A percentile compares a stretch with the other conserved stretches of the same genome.
Evolutionary conservation across 306 rosid species (phyloP).

Genomic region (Vigna nakashimae): DNA sequence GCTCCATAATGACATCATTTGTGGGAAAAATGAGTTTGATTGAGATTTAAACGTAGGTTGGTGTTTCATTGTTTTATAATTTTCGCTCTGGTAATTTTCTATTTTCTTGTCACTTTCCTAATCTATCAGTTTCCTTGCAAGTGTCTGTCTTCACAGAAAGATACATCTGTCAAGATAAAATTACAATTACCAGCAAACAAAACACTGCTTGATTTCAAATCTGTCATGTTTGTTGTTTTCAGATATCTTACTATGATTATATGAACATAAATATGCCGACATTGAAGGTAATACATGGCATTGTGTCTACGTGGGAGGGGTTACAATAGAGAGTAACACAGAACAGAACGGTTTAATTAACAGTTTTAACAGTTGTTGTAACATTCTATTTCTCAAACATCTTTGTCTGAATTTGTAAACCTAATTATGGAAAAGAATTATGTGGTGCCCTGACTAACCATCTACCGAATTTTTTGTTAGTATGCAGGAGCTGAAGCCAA

Average conservation of each 20-base stretch:
- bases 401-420: slow-evolving; percentile 5
- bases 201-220: background rate
- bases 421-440: slow-evolving; percentile 27
- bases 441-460: background rate
- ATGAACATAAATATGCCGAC: background rate
- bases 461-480: background rate
- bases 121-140: background rate
- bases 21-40: slow-evolving; percentile 10
- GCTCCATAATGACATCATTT: slow-evolving; percentile 52
- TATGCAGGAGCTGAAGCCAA: background rate
- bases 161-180: too few species aligned
- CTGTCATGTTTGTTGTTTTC: background rate
- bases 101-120: background rate
- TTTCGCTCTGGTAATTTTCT: slow-evolving; percentile 8
- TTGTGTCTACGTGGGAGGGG: background rate
- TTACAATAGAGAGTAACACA: background rate
- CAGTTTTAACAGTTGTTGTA: slow-evolving; percentile 23
- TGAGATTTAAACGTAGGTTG: slow-evolving; percentile 18
- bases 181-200: too few species aligned
- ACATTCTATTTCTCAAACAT: slow-evolving; percentile 31
- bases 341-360: slow-evolving; percentile 1
- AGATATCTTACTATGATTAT: background rate
- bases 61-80: background rate
- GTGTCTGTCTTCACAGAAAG: too few species aligned
- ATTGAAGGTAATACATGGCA: background rate